Evolutionary conservation across 495 filamentous ascomycete species (phyloP), one percentile per base, ranked within the genome.

Genomic region (Penicillium riverlandense): DNA sequence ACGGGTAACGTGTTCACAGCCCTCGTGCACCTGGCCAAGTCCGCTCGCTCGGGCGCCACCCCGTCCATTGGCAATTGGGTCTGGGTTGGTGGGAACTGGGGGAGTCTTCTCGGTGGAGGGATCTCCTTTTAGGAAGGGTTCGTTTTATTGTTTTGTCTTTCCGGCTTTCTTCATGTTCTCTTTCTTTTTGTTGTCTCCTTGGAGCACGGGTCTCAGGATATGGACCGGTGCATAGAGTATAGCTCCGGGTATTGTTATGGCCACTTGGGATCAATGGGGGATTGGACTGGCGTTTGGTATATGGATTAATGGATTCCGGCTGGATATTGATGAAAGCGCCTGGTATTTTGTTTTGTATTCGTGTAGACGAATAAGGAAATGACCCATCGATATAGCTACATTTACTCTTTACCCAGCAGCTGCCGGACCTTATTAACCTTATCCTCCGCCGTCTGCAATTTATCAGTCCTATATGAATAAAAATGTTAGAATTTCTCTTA

Each of bases 351-450:
- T 3, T 22, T 22, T 22, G 22, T 22, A 22, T 22, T 22, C 4
- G 22, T 16, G 15, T 4, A 22, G 22, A 22, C 2, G 22, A 22
- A 22, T 22, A 6, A 22, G 3, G 4, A 22, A 22, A 22, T 4
- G 22, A 22, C 22, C 22, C 22, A 3, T 22, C 22, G 22, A 22
- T 22, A 22, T 3, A 6, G 32, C 32, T 3, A 11, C 32, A 10
- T 39, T 46, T 54, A 53, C 22, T 78, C 72, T 38, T 66, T 64
- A 11, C 47, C 62, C 46, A 86, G 57, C 36, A 86, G 55, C 47
- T 73, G 64, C 38, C 78, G 66, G 30, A 88, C 81, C 45, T 78
- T 80, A 8, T 60, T 69, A 22, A 86, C 82, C 59, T 88, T 88
- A 40, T 86, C 82, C 45, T 77, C 66, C 44, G 77, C 75, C 1